Conservation (phyloP, 352 stramenopile genomes). For the Plasmopara viticola region DNA sequence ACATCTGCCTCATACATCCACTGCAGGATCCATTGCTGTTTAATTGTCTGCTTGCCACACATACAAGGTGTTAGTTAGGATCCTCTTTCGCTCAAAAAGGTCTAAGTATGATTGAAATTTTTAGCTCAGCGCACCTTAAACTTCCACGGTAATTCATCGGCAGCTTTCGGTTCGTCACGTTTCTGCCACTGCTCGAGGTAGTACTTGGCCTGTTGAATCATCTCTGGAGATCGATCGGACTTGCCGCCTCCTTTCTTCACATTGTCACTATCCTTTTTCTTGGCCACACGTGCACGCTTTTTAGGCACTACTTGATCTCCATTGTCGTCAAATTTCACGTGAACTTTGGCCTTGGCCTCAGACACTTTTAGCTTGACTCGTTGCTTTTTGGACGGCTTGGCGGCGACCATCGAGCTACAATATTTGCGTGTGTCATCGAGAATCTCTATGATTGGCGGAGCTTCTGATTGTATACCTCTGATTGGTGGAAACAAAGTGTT, state of each 20-base stretch:
- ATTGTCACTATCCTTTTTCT: conserved; percentile 22
- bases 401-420: conserved; percentile 32
- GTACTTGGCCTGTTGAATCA: conserved; percentile 76
- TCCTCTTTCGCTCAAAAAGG: background rate
- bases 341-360: conserved; percentile 29
- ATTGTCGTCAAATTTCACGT: conserved; percentile 66
- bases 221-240: conserved; percentile 63
- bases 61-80: conserved; percentile 4
- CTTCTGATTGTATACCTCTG: too few species aligned
- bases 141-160: conserved; percentile 66
- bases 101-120: background rate
- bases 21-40: conserved; percentile 73
- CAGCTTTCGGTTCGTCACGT: conserved; percentile 38
- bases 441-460: too few species aligned
- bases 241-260: conserved; percentile 51
- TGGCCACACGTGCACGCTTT: conserved; percentile 35
- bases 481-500: too few species aligned
- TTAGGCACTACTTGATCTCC: conserved; percentile 42
- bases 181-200: conserved; percentile 76
- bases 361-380: conserved; percentile 54
- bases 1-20: conserved; percentile 84
- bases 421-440: too few species aligned
- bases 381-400: conserved; percentile 77
- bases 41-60: conserved; percentile 50
- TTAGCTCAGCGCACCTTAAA: conserved; percentile 49